These are phyloP conservation scores for Hypomyces rosellus DNA, from an alignment of 2,329 filamentous ascomycete species.

Conservation along the genomic window DNA sequence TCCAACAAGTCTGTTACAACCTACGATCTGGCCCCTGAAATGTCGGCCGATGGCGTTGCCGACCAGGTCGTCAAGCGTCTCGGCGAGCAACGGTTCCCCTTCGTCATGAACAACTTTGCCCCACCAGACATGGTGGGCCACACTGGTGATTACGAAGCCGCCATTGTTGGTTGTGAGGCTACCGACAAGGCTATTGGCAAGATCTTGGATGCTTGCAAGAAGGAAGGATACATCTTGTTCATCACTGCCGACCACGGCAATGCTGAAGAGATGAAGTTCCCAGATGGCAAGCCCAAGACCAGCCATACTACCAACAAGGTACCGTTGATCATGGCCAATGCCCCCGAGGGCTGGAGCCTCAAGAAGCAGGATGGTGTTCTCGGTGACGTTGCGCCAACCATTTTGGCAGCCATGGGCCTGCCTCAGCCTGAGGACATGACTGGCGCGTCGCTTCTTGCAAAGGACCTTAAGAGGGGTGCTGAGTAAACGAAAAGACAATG, in stretches of 20 bases:
- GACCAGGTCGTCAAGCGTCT: constrained; percentile 87
- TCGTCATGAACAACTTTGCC: constrained; percentile 99
- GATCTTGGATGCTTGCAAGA: constrained; percentile 90
- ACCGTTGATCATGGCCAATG: constrained; percentile 96
- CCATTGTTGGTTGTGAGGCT: constrained; percentile 73
- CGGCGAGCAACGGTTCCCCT: constrained; percentile 78
- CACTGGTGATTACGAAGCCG: constrained; percentile 94
- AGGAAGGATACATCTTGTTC: constrained; percentile 88
- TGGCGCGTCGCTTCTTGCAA: constrained; percentile 74
- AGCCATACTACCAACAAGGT: constrained; percentile 98
- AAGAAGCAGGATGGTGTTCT: constrained; percentile 84
- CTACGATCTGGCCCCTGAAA: constrained; percentile 90
- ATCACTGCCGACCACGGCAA: constrained; percentile 97
- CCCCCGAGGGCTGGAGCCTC: constrained; percentile 80
- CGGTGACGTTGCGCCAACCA: constrained; percentile 92
- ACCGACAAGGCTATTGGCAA: constrained; percentile 92
- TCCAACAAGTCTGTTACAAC: constrained; percentile 87
- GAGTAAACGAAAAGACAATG: constrained; percentile 14
- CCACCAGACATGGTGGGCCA: constrained; percentile 99
- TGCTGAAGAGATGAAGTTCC: constrained; percentile 97
- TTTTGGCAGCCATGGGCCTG: constrained; percentile 86
- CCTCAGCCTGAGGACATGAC: constrained; percentile 90
- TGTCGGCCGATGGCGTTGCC: constrained; percentile 88
- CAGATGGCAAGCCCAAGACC: constrained; percentile 94
- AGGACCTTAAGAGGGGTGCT: constrained; percentile 44